These are phyloP conservation scores for Cetraspora pellucida DNA, from an alignment of 192 early-diverging fungal genomes.

Conservation along the genomic window DNA sequence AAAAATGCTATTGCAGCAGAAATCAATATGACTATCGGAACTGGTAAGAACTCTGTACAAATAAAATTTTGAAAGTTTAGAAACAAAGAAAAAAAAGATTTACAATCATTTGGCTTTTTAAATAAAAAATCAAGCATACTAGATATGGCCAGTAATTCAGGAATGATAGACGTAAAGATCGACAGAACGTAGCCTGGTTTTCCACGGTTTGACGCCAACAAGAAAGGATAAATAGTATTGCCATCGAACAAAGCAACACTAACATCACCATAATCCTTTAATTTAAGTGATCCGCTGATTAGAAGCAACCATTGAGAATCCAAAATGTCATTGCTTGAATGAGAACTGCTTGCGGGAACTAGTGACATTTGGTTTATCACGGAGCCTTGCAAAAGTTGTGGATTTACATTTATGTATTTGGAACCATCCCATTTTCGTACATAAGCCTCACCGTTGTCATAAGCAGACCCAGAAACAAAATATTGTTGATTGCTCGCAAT, in stretches of 20 bases:
- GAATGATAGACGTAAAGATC: constrained; percentile 32
- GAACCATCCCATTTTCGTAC: constrained; percentile 57
- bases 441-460: constrained; percentile 37
- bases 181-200: constrained; percentile 28
- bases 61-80: not conserved
- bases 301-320: constrained; percentile 45
- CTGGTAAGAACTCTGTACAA: constrained; percentile 42
- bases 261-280: constrained; percentile 44
- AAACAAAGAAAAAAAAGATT: too few species aligned
- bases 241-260: constrained; percentile 55
- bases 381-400: constrained; percentile 7
- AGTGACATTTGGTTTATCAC: not conserved
- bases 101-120: too few species aligned
- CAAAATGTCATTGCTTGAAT: constrained; percentile 36
- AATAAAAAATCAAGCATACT: constrained; percentile 30
- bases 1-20: constrained; percentile 69
- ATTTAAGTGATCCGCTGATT: constrained; percentile 46
- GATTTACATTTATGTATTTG: constrained; percentile 40
- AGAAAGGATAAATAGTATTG: constrained; percentile 46
- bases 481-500: constrained; percentile 24
- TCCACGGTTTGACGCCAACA: constrained; percentile 39
- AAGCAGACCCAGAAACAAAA: constrained; percentile 38
- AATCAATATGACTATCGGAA: constrained; percentile 68
- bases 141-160: constrained; percentile 6
- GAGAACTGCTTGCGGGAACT: not conserved